Conservation (phyloP, 768 basidiomycete genomes). For the Solioccasus polychromus region DNA sequence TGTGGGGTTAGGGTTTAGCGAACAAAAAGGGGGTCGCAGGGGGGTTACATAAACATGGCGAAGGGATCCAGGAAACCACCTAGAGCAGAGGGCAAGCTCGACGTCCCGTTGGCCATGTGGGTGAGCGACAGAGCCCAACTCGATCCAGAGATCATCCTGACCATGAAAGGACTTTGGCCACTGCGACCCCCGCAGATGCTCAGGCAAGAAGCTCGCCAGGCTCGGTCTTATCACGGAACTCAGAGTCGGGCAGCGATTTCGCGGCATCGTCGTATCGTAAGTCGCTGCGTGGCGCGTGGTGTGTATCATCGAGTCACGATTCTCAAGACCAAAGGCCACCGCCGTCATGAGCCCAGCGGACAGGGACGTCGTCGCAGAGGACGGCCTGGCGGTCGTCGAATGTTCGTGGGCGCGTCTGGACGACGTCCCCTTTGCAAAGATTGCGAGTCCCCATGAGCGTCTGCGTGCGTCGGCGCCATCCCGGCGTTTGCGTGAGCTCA, state of each 20-base stretch:
- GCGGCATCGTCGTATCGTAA: slow-evolving; percentile 93
- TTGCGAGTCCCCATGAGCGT: slow-evolving; percentile 89
- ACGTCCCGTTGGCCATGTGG: slow-evolving; percentile 94
- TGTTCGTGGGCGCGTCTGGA: slow-evolving; percentile 97
- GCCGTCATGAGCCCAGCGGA: slow-evolving; percentile 80
- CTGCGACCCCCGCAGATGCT: slow-evolving; percentile 86
- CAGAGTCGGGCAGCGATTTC: slow-evolving; percentile 79
- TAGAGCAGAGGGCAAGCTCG: slow-evolving; percentile 3
- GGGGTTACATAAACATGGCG: neutral
- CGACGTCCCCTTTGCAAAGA: slow-evolving; percentile 93
- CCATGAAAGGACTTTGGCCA: slow-evolving; percentile 85
- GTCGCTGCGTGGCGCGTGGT: slow-evolving; percentile 29
- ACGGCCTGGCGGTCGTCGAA: slow-evolving; percentile 94
- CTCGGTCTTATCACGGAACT: slow-evolving; percentile 83
- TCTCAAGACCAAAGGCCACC: slow-evolving; percentile 74
- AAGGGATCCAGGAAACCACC: slow-evolving; percentile 3
- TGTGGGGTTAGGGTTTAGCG: slow-evolving; percentile 26
- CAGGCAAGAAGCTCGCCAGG: slow-evolving; percentile 87
- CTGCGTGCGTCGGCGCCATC: slow-evolving; percentile 53
- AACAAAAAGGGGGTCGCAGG: slow-evolving; percentile 1
- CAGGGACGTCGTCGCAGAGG: slow-evolving; percentile 65
- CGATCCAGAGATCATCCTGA: neutral
- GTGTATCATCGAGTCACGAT: neutral
- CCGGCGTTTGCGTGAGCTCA: neutral
- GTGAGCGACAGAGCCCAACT: slow-evolving; percentile 42